Base-by-base conservation (phyloP, 805 yeast species). In the Danielia oregonensis region DNA sequence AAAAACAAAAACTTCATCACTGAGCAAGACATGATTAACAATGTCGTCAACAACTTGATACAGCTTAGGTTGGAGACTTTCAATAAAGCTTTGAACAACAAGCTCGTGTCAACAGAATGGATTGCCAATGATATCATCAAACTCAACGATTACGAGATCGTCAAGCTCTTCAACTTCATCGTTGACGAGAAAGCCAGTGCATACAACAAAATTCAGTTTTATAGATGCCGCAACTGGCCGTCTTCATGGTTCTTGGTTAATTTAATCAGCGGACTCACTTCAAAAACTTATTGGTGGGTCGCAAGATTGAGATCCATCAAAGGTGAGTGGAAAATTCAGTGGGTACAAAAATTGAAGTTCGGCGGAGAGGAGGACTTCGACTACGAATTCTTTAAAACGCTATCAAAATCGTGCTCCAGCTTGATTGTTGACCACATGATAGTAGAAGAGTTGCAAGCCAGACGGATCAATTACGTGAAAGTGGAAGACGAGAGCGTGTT, bases 21-120 rank as follows among this genome's bases (percentile, higher is more conserved):
- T 5, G 70, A 65, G 41, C 35, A 40, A 3, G 61, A 56, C 18
- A 49, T 66, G 58, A 47, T 63, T 11, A 40, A 44, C 9, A 49
- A 46, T 38, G 55, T 65, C n/a, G 58, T 60, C 14, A 51, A 49
- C 18, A 46, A 48, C 27, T 48, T 82, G 24, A 54, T 73, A 19
- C 68, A 63, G 24, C 57, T 82, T 30, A 64, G 79, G 29, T 54
- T 76, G 19, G 71, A 74, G 23, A 66, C 72, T 3, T 67, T 70
- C 35, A 63, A 65, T 36, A 61, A 66, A 28, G 82, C 79, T 37
- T 61, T 80, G 18, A 59, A 74, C 9, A 70, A 76, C 6, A 68
- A 79, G 40, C 70, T 86, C 35, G 63, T 68, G 24, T 81, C 86
- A 0, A 73, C 80, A 0, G 85, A 81, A 18, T 85, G 93, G 93